Conservation (phyloP, 1,284 basidiomycete species). For the Caloboletus firmus region DNA sequence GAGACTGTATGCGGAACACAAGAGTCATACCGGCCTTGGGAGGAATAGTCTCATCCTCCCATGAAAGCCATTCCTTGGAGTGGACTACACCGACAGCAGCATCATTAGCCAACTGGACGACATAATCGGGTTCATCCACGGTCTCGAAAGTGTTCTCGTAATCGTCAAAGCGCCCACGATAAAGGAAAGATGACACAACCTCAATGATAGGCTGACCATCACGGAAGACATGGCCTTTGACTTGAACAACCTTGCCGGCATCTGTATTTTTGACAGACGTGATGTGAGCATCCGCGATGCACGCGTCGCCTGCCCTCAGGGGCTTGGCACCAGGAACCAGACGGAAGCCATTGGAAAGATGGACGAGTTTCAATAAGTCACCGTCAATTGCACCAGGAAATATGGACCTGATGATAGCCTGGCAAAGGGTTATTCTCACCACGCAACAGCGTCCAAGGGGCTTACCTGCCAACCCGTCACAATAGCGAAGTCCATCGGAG, state of each 20-base stretch:
- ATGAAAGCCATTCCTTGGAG: conserved; percentile 98
- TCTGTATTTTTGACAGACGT: conserved; percentile 89
- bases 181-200: conserved; percentile 94
- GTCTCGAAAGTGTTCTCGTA: conserved; percentile 96
- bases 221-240: conserved; percentile 83
- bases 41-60: conserved; percentile 83
- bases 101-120: conserved; percentile 74
- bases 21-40: conserved; percentile 81
- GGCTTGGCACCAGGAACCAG: conserved; percentile 77
- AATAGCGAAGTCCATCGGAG: conserved; percentile 99
- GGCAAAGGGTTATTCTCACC: conserved; percentile 16
- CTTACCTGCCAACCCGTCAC: conserved; percentile 95
- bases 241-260: conserved; percentile 92
- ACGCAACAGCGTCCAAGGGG: conserved; percentile 7
- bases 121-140: conserved; percentile 85
- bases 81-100: conserved; percentile 87
- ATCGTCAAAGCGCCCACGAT: conserved; percentile 92
- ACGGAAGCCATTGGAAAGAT: conserved; percentile 95
- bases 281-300: conserved; percentile 87
- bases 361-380: conserved; percentile 93
- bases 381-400: conserved; percentile 92
- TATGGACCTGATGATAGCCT: conserved; percentile 97
- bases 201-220: conserved; percentile 83
- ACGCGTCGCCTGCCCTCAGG: conserved; percentile 85
- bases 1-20: conserved; percentile 86